Base-by-base conservation (phyloP, 2,329 filamentous ascomycete species). In the Mariannaea sp. region DNA sequence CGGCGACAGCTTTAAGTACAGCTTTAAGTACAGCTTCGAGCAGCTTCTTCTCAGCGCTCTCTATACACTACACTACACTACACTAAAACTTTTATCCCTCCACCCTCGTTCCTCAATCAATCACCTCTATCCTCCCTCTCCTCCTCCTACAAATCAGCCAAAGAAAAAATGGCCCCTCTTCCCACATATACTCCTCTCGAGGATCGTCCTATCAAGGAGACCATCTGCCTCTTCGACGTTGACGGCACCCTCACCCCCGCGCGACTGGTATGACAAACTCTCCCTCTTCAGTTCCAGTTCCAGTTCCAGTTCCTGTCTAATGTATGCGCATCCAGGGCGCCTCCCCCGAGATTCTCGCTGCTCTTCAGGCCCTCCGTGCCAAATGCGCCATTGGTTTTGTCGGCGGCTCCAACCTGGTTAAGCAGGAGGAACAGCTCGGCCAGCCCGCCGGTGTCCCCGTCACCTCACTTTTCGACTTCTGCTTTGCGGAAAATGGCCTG, bases 371-470 rank as follows among this genome's bases (percentile, higher is more conserved):
- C 45, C 86, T 97, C 65, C 90, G 94, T 62, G 83, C 94, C 71
- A 92, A 94, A 74, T 88, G 89, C 69, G 89, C 91, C 66, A 91
- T 96, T 68, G 92, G 92, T 65, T 96, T 85, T 77, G 92, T 97
- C 57, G 94, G 94, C 68, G 94, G 94, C 71, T 94, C 89, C 66
- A 89, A 97, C 80, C 84, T 96, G 58, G 77, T 74, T 71, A 97
- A 99, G 80, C 94, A 97, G 77, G 91, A 97, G 75, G 94, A 97
- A 75, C 93, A 97, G 78, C 84, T 97, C 57, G 92, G 92, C 71
- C 81, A 67, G 48, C 71, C 84, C 4, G 72, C 82, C 20, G 77
- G 81, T 53, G 73, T 76, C 22, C 81, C 87, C 64, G 93, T 97
- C 57, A 92, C 86, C 46, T 80, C 84, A 57, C 86, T 97, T 68